Conservation (phyloP, 305 asterid genomes). For the Vinca major region DNA sequence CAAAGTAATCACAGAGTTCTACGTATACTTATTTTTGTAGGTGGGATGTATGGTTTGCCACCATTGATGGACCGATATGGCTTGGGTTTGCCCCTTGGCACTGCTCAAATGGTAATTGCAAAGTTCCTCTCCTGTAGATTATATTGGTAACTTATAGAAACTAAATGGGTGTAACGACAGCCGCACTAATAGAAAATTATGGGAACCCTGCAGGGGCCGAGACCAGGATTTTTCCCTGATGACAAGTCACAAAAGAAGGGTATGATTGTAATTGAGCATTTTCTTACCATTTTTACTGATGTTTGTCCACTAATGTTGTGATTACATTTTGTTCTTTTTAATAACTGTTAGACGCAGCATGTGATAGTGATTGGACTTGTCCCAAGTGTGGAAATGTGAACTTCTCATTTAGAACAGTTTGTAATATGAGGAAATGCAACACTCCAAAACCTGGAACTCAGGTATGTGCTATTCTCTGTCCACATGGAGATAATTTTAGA, state of each 20-base stretch:
- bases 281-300: slow-evolving; percentile 9
- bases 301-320: neutral
- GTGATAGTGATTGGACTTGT: slow-evolving; percentile 85
- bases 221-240: slow-evolving; percentile 58
- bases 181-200: neutral
- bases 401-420: slow-evolving; percentile 64
- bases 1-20: slow-evolving; percentile 4
- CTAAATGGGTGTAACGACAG: neutral
- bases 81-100: slow-evolving; percentile 53
- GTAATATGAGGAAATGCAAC: slow-evolving; percentile 91
- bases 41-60: slow-evolving; percentile 76
- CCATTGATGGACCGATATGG: slow-evolving; percentile 72
- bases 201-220: slow-evolving; percentile 43
- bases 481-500: neutral
- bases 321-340: slow-evolving; percentile 4
- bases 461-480: slow-evolving; percentile 27
- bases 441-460: slow-evolving; percentile 90
- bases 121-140: neutral
- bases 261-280: slow-evolving; percentile 21
- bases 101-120: slow-evolving; percentile 50
- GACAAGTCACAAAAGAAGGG: slow-evolving; percentile 52
- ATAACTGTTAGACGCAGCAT: slow-evolving; percentile 53
- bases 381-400: slow-evolving; percentile 87
- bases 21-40: slow-evolving; percentile 24
- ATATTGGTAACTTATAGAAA: neutral